Evolutionary conservation across 2,329 filamentous ascomycete species (phyloP).

Genomic region (Hirsutella minnesotensis): DNA sequence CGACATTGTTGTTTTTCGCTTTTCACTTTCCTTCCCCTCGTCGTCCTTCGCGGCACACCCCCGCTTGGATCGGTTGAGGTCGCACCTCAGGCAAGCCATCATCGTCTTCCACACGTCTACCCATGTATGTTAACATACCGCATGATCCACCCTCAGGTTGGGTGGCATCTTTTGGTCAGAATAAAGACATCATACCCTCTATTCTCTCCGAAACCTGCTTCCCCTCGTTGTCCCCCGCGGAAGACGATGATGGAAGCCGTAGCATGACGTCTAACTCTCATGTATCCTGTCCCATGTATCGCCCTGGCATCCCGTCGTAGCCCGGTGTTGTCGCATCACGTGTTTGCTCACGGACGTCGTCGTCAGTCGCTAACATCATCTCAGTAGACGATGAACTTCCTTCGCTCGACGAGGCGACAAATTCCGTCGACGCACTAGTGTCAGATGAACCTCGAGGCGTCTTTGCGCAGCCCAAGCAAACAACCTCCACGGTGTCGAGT

Average conservation of each 20-base stretch:
- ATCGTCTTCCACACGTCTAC: slow-evolving; percentile 52
- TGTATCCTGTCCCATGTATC: slow-evolving; percentile 2
- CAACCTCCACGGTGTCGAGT: slow-evolving; percentile 4
- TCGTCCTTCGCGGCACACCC: slow-evolving; percentile 3
- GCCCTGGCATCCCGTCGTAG: slow-evolving; percentile 9
- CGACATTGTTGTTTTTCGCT: slow-evolving; percentile 6
- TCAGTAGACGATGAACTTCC: slow-evolving; percentile 48
- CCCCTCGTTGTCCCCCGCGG: slow-evolving; percentile 28
- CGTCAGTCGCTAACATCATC: slow-evolving; percentile 1
- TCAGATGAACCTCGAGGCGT: slow-evolving; percentile 37
- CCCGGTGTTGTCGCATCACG: slow-evolving; percentile 9
- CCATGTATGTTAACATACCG: slow-evolving; percentile 54
- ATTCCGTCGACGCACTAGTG: slow-evolving; percentile 57
- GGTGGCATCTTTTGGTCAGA: slow-evolving; percentile 26
- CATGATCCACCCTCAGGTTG: slow-evolving; percentile 18
- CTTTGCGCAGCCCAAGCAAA: slow-evolving; percentile 3
- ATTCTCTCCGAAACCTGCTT: slow-evolving; percentile 22
- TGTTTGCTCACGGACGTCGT: slow-evolving; percentile 5
- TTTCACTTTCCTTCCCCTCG: slow-evolving; percentile 5
- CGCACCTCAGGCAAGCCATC: slow-evolving; percentile 52
- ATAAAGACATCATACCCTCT: slow-evolving; percentile 27
- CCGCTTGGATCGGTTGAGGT: slow-evolving; percentile 6
- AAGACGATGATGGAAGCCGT: slow-evolving; percentile 53
- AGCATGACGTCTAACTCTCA: slow-evolving; percentile 29
- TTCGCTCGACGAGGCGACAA: slow-evolving; percentile 47